Evolutionary conservation across 2,329 filamentous ascomycete genomes (phyloP).

Genomic region (Venturia nashicola): DNA sequence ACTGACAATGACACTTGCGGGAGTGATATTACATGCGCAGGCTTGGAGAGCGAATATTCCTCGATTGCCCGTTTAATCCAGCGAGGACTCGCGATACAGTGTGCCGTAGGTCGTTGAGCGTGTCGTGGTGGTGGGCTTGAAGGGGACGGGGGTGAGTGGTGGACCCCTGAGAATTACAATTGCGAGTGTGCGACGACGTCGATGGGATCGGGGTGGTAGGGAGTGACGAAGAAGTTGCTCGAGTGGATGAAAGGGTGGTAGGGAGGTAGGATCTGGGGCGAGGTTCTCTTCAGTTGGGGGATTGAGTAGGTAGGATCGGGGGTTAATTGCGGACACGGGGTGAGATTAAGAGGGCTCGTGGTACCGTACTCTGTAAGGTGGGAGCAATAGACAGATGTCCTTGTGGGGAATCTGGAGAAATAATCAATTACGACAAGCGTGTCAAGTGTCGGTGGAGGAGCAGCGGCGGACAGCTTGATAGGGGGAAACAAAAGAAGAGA

Average conservation of each 20-base stretch:
- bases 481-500: background rate
- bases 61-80: background rate
- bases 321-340: background rate
- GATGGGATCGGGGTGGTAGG: background rate
- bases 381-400: conserved; percentile 5
- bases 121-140: background rate
- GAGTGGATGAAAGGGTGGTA: background rate
- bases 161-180: background rate
- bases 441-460: background rate
- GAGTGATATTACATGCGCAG: background rate
- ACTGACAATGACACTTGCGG: background rate
- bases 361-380: background rate
- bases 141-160: background rate
- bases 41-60: background rate
- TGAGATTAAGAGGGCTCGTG: background rate
- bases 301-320: background rate
- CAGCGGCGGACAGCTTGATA: background rate
- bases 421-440: conserved; percentile 5
- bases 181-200: background rate
- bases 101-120: background rate
- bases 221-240: background rate
- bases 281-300: background rate
- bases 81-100: background rate
- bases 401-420: conserved; percentile 2
- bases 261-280: background rate